Evolutionary conservation across 495 filamentous ascomycete genomes (phyloP), one percentile per base, ranked within the genome.

Genomic region (Aspergillus nanangensis): DNA sequence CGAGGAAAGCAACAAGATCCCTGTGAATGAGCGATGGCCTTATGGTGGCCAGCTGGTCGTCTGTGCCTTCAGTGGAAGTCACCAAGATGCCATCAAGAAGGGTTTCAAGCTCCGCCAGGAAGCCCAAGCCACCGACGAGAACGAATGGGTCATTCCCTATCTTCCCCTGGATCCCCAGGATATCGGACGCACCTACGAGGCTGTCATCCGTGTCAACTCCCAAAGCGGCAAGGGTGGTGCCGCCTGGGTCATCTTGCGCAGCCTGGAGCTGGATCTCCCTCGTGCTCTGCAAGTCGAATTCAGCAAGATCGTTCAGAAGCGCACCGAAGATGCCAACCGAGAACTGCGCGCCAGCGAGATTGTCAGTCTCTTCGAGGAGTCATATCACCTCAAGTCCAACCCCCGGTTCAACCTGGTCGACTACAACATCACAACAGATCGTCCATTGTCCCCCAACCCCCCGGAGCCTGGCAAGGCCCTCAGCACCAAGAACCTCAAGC

Each of bases 71-170:
- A 88, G 83, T 57, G 90, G 91, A 35, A 90, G 86, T 21, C 92
- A 96, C 63, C 91, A 98, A 70, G 93, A 97, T 56, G 93, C 93
- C 29, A 96, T 98, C 70, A 95, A 95, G 72, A 97, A 97, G 72
- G 92, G 93, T 10, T 96, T 97, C 73, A 76, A 83, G 51, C 58
- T 72, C 19, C 83, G 92, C 36, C 75, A 90, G 60, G 64, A 75
- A 23, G 62, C 70, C 0, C 77, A 74, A 27, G 75, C 77, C 41
- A 70, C 66, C 5, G 71, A 81, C 44, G 79, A 90, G 18, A 77
- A 80, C 44, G 69, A 69, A 20, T 86, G 82, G 82, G 61, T 76
- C 38, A 76, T 98, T 37, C 93, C 92, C 2, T 98, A 96, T 62
- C 85, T 98, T 24, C 93, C 93, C 14, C 77, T 97, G 37, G 92